These are phyloP conservation scores for Termitomyces sp. DNA, from an alignment of 768 basidiomycete species.

Conservation along the genomic window DNA sequence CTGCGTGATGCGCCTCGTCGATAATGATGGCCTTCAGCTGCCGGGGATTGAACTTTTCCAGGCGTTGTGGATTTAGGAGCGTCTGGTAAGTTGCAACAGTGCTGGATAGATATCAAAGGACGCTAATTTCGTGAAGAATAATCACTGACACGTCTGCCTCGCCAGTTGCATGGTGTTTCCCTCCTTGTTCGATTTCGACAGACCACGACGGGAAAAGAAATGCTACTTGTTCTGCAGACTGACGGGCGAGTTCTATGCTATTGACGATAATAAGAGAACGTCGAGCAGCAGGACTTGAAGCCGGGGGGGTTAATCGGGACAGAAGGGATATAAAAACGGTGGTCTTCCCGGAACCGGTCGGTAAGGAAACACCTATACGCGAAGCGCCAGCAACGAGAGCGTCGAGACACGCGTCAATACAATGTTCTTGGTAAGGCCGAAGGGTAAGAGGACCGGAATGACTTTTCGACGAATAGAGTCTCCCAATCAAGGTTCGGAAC, in stretches of 20 bases:
- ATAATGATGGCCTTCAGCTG: slow-evolving; percentile 74
- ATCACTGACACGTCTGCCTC: slow-evolving; percentile 75
- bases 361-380: slow-evolving; percentile 80
- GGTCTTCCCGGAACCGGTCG: slow-evolving; percentile 88
- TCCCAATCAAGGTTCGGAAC: slow-evolving; percentile 8
- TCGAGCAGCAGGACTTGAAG: slow-evolving; percentile 39
- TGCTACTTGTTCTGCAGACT: slow-evolving; percentile 74
- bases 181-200: slow-evolving; percentile 92
- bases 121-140: not conserved
- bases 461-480: slow-evolving; percentile 9
- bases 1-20: slow-evolving; percentile 96
- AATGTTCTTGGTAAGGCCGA: slow-evolving; percentile 87
- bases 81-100: slow-evolving; percentile 93
- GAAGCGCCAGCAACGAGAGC: slow-evolving; percentile 66
- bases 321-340: slow-evolving; percentile 87
- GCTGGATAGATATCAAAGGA: slow-evolving; percentile 32
- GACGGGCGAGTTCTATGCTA: slow-evolving; percentile 83
- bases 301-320: slow-evolving; percentile 52
- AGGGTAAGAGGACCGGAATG: slow-evolving; percentile 33
- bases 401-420: slow-evolving; percentile 71
- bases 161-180: slow-evolving; percentile 71
- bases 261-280: slow-evolving; percentile 84
- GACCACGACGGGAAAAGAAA: slow-evolving; percentile 66
- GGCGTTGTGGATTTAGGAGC: slow-evolving; percentile 55
- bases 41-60: slow-evolving; percentile 73